Evolutionary conservation across 139 green algal species (phyloP).

Genomic region (Micractinium sp.): DNA sequence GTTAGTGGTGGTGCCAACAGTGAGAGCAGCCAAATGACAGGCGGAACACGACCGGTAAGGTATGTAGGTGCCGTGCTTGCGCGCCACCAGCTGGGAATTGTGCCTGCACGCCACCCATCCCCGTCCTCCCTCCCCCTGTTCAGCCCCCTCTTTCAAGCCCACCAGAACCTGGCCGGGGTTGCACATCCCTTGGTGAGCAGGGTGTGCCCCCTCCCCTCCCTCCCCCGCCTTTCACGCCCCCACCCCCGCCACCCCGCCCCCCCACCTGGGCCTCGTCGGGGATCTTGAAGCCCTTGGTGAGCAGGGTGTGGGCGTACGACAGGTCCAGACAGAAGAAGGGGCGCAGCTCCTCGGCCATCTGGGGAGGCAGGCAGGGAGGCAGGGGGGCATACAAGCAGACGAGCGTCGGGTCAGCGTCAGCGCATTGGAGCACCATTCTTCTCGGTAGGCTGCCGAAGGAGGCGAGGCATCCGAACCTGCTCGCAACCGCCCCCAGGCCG

Average conservation of each 20-base stretch:
- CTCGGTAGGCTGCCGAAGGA: too few species aligned
- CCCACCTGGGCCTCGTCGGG: constrained; percentile 45
- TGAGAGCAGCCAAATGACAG: neutral
- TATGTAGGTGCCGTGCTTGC: too few species aligned
- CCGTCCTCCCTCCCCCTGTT: neutral
- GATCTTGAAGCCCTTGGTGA: constrained; percentile 86
- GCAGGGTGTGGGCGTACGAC: constrained; percentile 83
- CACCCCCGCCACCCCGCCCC: neutral
- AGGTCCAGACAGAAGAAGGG: constrained; percentile 96
- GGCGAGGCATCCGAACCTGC: too few species aligned
- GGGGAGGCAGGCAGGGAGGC: neutral
- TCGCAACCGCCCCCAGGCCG: too few species aligned
- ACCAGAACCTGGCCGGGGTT: too few species aligned
- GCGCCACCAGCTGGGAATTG: too few species aligned
- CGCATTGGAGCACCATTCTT: too few species aligned
- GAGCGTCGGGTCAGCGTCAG: too few species aligned
- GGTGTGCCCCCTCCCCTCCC: neutral
- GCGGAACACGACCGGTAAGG: neutral
- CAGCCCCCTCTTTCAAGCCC: too few species aligned
- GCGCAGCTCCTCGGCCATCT: constrained; percentile 50
- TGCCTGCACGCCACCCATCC: neutral
- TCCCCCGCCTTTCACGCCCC: neutral
- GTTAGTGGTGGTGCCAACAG: neutral
- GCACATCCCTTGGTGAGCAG: too few species aligned
- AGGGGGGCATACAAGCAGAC: too few species aligned